A percentile compares a stretch with the other conserved stretches of the same genome.
Evolutionary conservation across 768 basidiomycete species (phyloP).

Genomic region (Lentinula aciculospora): DNA sequence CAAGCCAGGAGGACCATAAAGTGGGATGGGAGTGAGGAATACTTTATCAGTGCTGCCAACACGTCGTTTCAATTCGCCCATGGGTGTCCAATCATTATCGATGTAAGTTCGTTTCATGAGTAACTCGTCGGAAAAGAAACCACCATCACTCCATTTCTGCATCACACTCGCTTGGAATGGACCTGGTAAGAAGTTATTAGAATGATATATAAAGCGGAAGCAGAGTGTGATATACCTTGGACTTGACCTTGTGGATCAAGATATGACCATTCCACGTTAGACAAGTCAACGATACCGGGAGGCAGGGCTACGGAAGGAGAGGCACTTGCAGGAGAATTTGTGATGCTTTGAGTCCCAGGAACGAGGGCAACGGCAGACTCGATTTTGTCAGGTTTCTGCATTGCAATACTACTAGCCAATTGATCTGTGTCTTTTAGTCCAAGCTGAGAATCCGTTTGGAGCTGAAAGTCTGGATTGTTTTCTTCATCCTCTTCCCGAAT

Average conservation of each 20-base stretch:
- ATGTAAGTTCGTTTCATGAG: constrained; percentile 77
- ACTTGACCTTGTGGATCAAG: constrained; percentile 88
- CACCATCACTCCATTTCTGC: constrained; percentile 93
- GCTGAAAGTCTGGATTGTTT: constrained; percentile 1
- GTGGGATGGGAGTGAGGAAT: constrained; percentile 50
- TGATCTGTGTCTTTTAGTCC: background rate
- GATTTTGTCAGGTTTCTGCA: constrained; percentile 2
- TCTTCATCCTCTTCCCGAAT: constrained; percentile 62
- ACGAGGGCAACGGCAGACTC: constrained; percentile 11
- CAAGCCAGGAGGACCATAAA: constrained; percentile 49
- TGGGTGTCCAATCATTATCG: constrained; percentile 63
- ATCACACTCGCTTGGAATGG: constrained; percentile 86
- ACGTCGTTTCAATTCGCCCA: constrained; percentile 51
- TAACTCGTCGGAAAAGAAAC: constrained; percentile 80
- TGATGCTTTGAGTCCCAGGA: constrained; percentile 11
- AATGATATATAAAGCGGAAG: background rate
- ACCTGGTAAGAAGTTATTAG: constrained; percentile 38
- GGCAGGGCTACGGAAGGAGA: constrained; percentile 28
- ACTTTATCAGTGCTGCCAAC: constrained; percentile 47
- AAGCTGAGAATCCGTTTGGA: background rate
- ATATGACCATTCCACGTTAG: constrained; percentile 82
- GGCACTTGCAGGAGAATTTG: constrained; percentile 11
- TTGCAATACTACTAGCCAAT: background rate
- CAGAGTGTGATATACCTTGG: constrained; percentile 57
- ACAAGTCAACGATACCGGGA: constrained; percentile 46